Percentiles rank a stretch among this genome's conserved stretches.
Conservation (phyloP, 106 monocot genomes). For the Acanthochlamys bracteata region DNA sequence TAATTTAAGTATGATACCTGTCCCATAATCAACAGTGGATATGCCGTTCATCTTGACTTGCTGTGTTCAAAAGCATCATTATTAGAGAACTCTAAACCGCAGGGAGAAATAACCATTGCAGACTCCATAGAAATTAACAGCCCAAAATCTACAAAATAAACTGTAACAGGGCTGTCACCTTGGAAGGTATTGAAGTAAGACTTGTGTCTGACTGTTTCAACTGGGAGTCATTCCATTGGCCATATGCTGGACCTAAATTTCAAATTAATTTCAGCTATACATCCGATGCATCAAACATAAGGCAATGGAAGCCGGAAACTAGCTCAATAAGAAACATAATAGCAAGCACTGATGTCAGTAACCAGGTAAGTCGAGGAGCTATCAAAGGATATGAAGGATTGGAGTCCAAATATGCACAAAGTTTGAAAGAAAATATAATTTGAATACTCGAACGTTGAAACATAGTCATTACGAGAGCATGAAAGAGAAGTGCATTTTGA, state of each 20-base stretch:
- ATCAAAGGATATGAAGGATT: no score
- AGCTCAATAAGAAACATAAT: no score
- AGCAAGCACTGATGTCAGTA: no score
- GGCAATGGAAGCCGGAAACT: no score
- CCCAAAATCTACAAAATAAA: neutral
- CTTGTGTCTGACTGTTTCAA: conserved; percentile 15
- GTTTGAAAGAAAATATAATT: no score
- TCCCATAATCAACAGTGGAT: conserved; percentile 20
- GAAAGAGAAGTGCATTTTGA: no score
- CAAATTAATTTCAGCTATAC: no score
- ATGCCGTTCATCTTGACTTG: conserved; percentile 40
- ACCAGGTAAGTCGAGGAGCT: no score
- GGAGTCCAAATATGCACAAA: no score
- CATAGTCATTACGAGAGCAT: no score
- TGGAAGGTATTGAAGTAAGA: conserved; percentile 8
- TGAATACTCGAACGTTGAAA: no score
- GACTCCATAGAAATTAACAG: neutral
- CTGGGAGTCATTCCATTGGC: conserved; percentile 18
- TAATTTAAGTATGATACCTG: conserved; percentile 23
- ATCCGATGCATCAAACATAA: no score
- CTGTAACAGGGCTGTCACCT: neutral
- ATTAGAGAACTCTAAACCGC: neutral
- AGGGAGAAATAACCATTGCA: neutral
- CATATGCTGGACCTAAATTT: conserved; percentile 30
- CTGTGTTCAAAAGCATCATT: conserved; percentile 26